Base-by-base conservation (phyloP, 192 early-diverging fungal genomes). In the Lunasporangiospora selenospora region DNA sequence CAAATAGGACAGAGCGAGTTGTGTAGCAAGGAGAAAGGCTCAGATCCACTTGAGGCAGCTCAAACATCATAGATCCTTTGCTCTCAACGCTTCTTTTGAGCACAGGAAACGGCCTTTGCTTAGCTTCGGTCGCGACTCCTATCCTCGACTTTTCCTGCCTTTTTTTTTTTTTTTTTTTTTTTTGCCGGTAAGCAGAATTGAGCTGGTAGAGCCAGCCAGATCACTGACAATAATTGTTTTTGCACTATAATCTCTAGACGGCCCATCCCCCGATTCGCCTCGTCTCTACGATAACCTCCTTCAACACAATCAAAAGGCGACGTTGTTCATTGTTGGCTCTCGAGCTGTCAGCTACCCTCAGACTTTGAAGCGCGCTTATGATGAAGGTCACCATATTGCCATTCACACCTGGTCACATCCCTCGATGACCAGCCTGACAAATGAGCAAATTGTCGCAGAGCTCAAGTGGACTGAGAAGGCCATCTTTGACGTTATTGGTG, bases 361-460 rank as follows among this genome's bases (percentile, higher is more conserved):
- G 16, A 62, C 59, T 32, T 55, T 63, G 33, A 45, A 60, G 30
- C 78, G 78, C 43, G 75, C 67, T 62, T 53, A 67, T 12, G 48
- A 41, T 8, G 81, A 75, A 46, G 88, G 88, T 26, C 88, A 89
- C 57, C 82, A 87, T 36, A 76, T 89, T 48, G 79, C 65, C 34
- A 65, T 83, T 38, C 87, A 89, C 48, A 89, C 87, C n/a, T 88
- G 87, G 87, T 79, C 81, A 38, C 87, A 88, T 52, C 41, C 58
- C 47, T 39, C 65, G 21, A 59, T 89, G 59, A 80, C 87, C 27
- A 77, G 71, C 11, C 59, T 85, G 19, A 50, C 65, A 6, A 77
- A 73, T 37, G 47, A 76, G 43, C 66, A 77, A 47, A 62, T 89
- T 34, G 61, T 86, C 27, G 81, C 80, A n/a, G 87, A 89, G 54